A percentile compares a stretch with the other conserved stretches of the same genome.
Conservation (phyloP, 2,329 filamentous ascomycete species). For the Fusarium keratoplasticum region DNA sequence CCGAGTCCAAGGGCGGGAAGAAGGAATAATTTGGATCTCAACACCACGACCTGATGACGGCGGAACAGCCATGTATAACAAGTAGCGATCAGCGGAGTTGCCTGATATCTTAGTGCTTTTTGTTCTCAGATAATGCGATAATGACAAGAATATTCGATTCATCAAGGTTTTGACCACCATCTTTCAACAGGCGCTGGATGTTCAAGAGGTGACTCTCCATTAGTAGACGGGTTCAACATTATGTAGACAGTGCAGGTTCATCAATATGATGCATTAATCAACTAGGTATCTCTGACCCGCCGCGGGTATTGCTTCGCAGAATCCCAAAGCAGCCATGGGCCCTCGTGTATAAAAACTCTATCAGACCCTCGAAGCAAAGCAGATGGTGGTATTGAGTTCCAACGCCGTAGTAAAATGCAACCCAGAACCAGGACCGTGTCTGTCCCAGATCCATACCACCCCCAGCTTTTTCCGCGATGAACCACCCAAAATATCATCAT, state of each 20-base stretch:
- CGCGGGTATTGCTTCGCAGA: slow-evolving; percentile 39
- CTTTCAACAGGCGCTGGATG: not conserved
- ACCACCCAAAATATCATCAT: slow-evolving; percentile 39
- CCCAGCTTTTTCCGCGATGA: slow-evolving; percentile 35
- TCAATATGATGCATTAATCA: slow-evolving; percentile 45
- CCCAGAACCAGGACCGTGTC: slow-evolving; percentile 36
- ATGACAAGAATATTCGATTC: slow-evolving; percentile 16
- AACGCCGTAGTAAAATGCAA: slow-evolving; percentile 46
- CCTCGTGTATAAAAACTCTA: slow-evolving; percentile 33
- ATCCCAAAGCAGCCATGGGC: slow-evolving; percentile 33
- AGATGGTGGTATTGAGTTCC: slow-evolving; percentile 44
- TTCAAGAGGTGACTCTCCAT: not conserved
- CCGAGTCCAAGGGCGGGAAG: slow-evolving; percentile 6
- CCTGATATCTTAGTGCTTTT: not conserved
- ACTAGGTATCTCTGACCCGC: slow-evolving; percentile 43
- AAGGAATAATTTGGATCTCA: slow-evolving; percentile 14
- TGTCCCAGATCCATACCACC: slow-evolving; percentile 40
- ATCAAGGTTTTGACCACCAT: not conserved
- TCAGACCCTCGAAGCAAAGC: slow-evolving; percentile 38
- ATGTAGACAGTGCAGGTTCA: slow-evolving; percentile 14
- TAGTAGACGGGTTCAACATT: not conserved
- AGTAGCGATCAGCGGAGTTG: slow-evolving; percentile 27
- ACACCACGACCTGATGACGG: not conserved
- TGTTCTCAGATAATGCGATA: slow-evolving; percentile 9
- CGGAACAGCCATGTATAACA: not conserved